Evolutionary conservation across 2,329 filamentous ascomycete genomes (phyloP), one percentile per base, ranked within the genome.

Genomic region (Magnaporthiopsis rhizophila): DNA sequence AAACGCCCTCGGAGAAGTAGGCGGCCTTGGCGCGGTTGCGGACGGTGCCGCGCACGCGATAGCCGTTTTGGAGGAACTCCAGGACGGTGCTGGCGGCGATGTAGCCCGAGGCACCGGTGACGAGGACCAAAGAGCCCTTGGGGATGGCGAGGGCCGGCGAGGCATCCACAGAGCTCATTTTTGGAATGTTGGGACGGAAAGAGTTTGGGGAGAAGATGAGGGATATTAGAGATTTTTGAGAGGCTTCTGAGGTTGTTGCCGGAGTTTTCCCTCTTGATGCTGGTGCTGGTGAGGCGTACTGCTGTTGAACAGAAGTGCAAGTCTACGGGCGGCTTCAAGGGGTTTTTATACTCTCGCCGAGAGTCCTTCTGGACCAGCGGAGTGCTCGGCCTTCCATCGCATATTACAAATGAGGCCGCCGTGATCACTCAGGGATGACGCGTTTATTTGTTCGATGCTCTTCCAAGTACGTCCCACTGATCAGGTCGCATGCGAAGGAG

Each of bases 41-140:
- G 18, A 76, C 75, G 2, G 78, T 79, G 0, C 79, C 80, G 18
- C 79, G 77, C 21, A 83, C 80, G 3, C 72, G 73, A 66, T 77
- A 81, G 8, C 79, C 79, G 0, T 69, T 69, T 0, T 68, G 62
- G 21, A 66, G 63, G 12, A 66, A 62, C 30, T 61, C 28, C 24
- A 64, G 62, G 6, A 61, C 60, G 32, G 64, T 34, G 34, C 64
- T 60, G 26, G 62, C 61, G 32, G 28, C 65, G 6, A 66, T 64
- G 61, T 66, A 64, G 30, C 65, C 60, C 38, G 61, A 64, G 36
- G 62, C 62, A 13, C 65, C 65, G 15, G 65, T 62, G n/a, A 66
- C 65, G 24, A 66, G 59, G 38, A 66, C 38, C 3, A 64, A 26
- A 28, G 64, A 65, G 34, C 59, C 62, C 24, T 34, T 24, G 11